Conservation (phyloP, 2,329 filamentous ascomycete species). For the Capronia epimyces region DNA sequence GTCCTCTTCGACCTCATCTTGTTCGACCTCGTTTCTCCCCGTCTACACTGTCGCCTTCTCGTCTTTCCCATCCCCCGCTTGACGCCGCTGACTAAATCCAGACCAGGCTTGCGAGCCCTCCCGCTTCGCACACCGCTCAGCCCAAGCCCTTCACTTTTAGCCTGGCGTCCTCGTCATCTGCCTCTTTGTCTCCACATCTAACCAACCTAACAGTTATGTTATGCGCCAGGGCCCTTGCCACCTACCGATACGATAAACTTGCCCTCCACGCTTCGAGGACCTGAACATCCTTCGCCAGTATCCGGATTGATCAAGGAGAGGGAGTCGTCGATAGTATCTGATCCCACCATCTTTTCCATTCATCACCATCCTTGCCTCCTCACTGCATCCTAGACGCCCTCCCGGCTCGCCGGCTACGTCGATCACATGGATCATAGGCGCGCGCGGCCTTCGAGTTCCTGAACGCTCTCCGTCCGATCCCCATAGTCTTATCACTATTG, state of each 20-base stretch:
- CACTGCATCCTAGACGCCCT: conserved; percentile 1
- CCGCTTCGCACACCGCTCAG: conserved; percentile 10
- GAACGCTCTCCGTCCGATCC: conserved; percentile 17
- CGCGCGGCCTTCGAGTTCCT: conserved; percentile 13
- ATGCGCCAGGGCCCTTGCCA: conserved; percentile 10
- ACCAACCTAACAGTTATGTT: neutral
- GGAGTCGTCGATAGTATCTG: neutral
- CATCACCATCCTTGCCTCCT: conserved; percentile 2
- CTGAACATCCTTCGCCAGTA: conserved; percentile 2
- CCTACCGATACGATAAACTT: neutral
- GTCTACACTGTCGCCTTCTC: neutral
- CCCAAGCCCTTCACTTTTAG: conserved; percentile 3
- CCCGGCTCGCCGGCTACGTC: conserved; percentile 3
- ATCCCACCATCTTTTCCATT: conserved; percentile 3
- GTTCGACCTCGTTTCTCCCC: neutral
- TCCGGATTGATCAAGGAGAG: neutral
- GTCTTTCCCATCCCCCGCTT: neutral
- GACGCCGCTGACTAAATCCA: neutral
- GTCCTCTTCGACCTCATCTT: neutral
- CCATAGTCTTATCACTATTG: conserved; percentile 16
- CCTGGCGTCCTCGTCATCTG: conserved; percentile 17
- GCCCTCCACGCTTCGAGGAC: conserved; percentile 6
- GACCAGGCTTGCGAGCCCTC: neutral
- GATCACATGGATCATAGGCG: conserved; percentile 14
- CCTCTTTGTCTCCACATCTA: conserved; percentile 13